These are phyloP conservation scores for Santalum album DNA, from an alignment of 164 flowering plant genomes.

Conservation along the genomic window DNA sequence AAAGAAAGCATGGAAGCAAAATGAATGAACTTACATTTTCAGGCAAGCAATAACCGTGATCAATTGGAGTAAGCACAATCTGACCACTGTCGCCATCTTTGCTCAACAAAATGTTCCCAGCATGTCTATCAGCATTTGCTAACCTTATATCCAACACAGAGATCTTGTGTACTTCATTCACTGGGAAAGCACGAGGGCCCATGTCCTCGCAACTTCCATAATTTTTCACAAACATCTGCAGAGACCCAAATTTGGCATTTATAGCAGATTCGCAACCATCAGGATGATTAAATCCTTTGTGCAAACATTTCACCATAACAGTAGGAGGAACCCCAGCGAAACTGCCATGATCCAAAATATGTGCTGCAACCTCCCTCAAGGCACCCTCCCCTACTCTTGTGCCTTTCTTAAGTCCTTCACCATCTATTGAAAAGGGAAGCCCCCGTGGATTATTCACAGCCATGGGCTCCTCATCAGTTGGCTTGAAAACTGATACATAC, in stretches of 20 bases:
- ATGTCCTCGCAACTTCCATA: constrained; percentile 36
- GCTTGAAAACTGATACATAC: constrained; percentile 37
- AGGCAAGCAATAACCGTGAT: constrained; percentile 43
- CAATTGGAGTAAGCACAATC: constrained; percentile 31
- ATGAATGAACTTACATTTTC: constrained; percentile 30
- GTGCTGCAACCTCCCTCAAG: constrained; percentile 41
- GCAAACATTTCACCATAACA: constrained; percentile 34
- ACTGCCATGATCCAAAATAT: constrained; percentile 35
- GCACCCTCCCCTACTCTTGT: constrained; percentile 40
- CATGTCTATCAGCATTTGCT: constrained; percentile 41
- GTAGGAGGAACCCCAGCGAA: constrained; percentile 46
- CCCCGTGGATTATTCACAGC: constrained; percentile 35
- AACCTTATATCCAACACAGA: constrained; percentile 38
- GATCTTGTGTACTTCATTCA: constrained; percentile 37
- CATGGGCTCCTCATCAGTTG: constrained; percentile 37
- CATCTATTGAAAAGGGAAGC: constrained; percentile 24
- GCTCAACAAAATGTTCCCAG: constrained; percentile 33
- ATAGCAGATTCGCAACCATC: constrained; percentile 12
- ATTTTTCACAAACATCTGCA: constrained; percentile 32
- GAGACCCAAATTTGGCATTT: constrained; percentile 27
- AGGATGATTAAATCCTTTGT: constrained; percentile 30
- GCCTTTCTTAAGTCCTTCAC: constrained; percentile 38
- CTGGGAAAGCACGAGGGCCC: constrained; percentile 32
- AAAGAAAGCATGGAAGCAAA: no score
- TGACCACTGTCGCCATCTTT: constrained; percentile 22